phyloP scores from a whole-genome alignment of 805 yeast species.

The Zygosaccharomyces gambellarensis region DNA sequence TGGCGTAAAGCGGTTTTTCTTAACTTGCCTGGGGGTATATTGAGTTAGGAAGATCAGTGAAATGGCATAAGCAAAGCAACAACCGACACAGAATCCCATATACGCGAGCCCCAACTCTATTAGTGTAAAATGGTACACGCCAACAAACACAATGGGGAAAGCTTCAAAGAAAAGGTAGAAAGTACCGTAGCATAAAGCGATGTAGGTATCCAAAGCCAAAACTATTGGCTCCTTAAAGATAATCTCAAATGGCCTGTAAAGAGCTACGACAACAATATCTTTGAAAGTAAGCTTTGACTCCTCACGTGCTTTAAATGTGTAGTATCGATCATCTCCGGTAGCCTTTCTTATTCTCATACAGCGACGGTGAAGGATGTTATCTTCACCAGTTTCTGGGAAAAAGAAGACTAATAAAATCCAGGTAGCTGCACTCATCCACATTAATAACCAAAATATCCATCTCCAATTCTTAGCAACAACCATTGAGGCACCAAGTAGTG shows the following conservation, averaged over 20 bases:
- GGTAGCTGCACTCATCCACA: conserved; percentile 39
- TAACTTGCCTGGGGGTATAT: conserved; percentile 28
- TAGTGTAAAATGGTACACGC: conserved; percentile 42
- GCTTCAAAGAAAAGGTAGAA: conserved; percentile 57
- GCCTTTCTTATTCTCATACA: conserved; percentile 44
- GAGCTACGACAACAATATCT: conserved; percentile 30
- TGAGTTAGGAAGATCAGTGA: conserved; percentile 27
- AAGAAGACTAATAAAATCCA: conserved; percentile 37
- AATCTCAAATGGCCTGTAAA: conserved; percentile 48
- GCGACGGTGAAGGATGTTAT: conserved; percentile 43
- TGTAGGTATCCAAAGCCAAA: conserved; percentile 47
- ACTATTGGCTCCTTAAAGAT: conserved; percentile 53
- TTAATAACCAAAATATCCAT: conserved; percentile 50
- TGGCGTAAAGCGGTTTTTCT: conserved; percentile 34
- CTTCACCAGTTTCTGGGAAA: conserved; percentile 48
- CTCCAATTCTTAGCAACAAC: conserved; percentile 47
- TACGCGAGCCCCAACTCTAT: conserved; percentile 47
- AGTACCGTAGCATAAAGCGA: conserved; percentile 49
- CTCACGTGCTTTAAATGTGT: conserved; percentile 26
- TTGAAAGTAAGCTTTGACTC: conserved; percentile 35
- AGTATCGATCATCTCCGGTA: conserved; percentile 47
- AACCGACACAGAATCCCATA: conserved; percentile 45
- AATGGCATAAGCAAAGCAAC: conserved; percentile 35
- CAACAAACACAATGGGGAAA: conserved; percentile 51
- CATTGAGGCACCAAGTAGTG: conserved; percentile 51